Base-by-base conservation (phyloP, 106 monocot genomes). In the Dioscorea dumetorum region DNA sequence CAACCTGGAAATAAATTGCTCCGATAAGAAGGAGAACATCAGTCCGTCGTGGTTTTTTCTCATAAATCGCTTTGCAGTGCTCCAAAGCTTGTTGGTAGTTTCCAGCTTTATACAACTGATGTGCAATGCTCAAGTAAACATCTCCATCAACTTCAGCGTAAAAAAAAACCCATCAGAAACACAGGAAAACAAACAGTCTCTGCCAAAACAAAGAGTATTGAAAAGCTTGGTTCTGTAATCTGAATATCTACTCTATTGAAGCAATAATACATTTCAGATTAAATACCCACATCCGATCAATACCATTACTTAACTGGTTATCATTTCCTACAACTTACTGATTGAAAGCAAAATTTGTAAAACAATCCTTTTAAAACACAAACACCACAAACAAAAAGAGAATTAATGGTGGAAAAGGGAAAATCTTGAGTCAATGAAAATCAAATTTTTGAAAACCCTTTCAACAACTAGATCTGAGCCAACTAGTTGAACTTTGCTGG, bases 21-120 rank as follows among this genome's bases (percentile, higher is more conserved):
- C 95, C 95, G 35, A 95, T 86, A 0, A 95, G 86, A 31, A 91
- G 82, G 35, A 95, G 88, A 72, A 86, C 89, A 74, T 95, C 95
- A 48, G 86, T 89, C 7, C 88, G 86, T 3, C 72, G 75, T 14
- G 88, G 88, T 57, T 84, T 88, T 58, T 86, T 89, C 67, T 82
- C 79, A 66, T 95, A 95, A 56, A 91, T 71, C 19, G 70, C 21
- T 62, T 68, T 80, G 64, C 91, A 69, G 64, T 91, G 88, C 71
- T 95, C 88, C 60, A 95, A 71, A 16, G 95, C 95, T 48, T 86
- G 77, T 60, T 82, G 81, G 69, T 78, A 95, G 31, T 84, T 89
- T 49, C 95, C 95, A 5, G 86, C 64, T 76, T 82, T 81, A 75
- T 95, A 95, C 57, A 80, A 86, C 65, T 86, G 88, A 80, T 95